Evolutionary conservation across 1,284 basidiomycete species (phyloP).

Genomic region (Papiliotrema flavescens): DNA sequence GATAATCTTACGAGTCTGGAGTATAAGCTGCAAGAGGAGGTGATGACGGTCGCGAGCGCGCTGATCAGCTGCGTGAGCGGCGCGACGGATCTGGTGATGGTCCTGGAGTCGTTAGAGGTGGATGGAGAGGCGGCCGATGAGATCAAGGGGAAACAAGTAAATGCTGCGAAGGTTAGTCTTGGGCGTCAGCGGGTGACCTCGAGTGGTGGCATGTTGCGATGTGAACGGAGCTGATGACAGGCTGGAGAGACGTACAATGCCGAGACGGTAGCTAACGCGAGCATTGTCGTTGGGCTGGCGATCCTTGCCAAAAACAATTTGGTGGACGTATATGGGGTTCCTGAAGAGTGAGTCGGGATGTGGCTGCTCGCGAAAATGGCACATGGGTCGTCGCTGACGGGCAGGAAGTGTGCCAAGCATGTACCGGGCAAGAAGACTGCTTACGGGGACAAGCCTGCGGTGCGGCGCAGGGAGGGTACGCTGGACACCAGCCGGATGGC

Average conservation of each 20-base stretch:
- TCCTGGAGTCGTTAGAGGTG: constrained; percentile 22
- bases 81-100: constrained; percentile 68
- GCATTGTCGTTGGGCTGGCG: constrained; percentile 71
- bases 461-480: constrained; percentile 42
- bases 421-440: constrained; percentile 78
- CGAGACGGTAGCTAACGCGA: constrained; percentile 48
- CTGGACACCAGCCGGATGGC: constrained; percentile 31
- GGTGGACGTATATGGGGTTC: constrained; percentile 72
- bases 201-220: not conserved
- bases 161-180: not conserved
- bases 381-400: constrained; percentile 6
- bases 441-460: constrained; percentile 73
- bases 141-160: constrained; percentile 12
- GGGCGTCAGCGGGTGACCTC: not conserved
- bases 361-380: constrained; percentile 3
- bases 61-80: constrained; percentile 78
- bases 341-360: constrained; percentile 68
- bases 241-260: constrained; percentile 23
- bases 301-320: constrained; percentile 80
- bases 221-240: not conserved
- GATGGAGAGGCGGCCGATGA: constrained; percentile 40
- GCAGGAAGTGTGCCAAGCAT: constrained; percentile 82
- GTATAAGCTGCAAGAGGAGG: constrained; percentile 92
- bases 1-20: constrained; percentile 90
- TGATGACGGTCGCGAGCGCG: constrained; percentile 74